These are phyloP conservation scores for Talaromyces islandicus DNA, from an alignment of 2,329 filamentous ascomycete species.

Conservation along the genomic window DNA sequence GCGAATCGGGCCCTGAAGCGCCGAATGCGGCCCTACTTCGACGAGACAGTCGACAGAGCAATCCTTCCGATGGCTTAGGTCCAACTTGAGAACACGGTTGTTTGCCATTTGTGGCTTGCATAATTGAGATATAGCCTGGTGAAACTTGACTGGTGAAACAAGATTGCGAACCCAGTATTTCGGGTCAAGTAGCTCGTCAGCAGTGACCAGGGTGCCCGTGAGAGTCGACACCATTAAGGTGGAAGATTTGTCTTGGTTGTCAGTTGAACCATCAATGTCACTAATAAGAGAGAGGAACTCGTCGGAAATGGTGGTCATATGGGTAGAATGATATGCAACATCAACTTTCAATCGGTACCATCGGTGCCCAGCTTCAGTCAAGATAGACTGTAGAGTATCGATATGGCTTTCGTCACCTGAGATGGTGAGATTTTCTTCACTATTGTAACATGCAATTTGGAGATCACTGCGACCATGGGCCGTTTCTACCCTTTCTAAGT, in stretches of 20 bases:
- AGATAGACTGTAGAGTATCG: not conserved
- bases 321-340: not conserved
- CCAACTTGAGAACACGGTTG: not conserved
- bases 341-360: not conserved
- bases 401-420: not conserved
- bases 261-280: not conserved
- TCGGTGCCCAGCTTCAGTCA: not conserved
- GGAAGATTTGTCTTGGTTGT: not conserved
- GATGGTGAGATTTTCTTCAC: not conserved
- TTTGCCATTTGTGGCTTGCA: not conserved
- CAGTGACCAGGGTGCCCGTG: slow-evolving; percentile 13
- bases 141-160: slow-evolving; percentile 24
- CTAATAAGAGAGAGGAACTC: not conserved
- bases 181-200: slow-evolving; percentile 5
- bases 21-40: slow-evolving; percentile 5
- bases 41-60: not conserved
- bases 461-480: slow-evolving; percentile 19
- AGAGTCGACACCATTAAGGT: slow-evolving; percentile 4
- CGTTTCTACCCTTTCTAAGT: slow-evolving; percentile 9
- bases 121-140: not conserved
- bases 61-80: not conserved
- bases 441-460: not conserved
- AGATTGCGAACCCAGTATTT: slow-evolving; percentile 20
- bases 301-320: not conserved
- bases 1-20: not conserved